phyloP scores from a whole-genome alignment of 805 yeast species.

The Lipomyces mesembrius region DNA sequence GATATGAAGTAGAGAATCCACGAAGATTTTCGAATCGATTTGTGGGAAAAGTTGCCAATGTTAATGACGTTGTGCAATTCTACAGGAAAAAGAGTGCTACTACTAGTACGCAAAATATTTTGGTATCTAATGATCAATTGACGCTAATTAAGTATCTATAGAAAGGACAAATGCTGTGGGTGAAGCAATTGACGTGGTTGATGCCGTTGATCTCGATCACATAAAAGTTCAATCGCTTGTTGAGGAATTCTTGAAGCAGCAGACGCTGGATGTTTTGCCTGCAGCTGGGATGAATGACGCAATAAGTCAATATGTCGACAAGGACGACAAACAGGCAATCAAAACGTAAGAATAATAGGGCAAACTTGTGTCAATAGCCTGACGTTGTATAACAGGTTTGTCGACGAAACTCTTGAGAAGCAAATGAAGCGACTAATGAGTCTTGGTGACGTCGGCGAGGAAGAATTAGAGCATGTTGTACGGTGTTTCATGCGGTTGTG shows the following conservation, averaged over 20 bases:
- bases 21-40: constrained; percentile 86
- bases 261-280: constrained; percentile 70
- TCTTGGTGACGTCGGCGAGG: constrained; percentile 40
- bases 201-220: constrained; percentile 47
- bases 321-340: constrained; percentile 78
- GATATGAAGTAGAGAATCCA: constrained; percentile 89
- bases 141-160: neutral
- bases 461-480: constrained; percentile 29
- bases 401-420: constrained; percentile 43
- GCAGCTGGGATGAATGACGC: constrained; percentile 77
- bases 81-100: constrained; percentile 54
- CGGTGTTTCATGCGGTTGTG: neutral
- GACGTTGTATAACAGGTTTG: constrained; percentile 40
- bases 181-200: constrained; percentile 31
- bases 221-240: constrained; percentile 67
- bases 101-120: constrained; percentile 11
- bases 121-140: constrained; percentile 12
- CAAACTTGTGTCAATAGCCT: constrained; percentile 53
- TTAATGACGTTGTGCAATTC: constrained; percentile 80
- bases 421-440: constrained; percentile 40
- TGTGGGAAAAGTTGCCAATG: constrained; percentile 88
- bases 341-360: constrained; percentile 58
- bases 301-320: constrained; percentile 71
- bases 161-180: constrained; percentile 19
- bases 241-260: constrained; percentile 62